Evolutionary conservation across 2,329 filamentous ascomycete species (phyloP).

Genomic region (Lasiodiplodia theobromae): DNA sequence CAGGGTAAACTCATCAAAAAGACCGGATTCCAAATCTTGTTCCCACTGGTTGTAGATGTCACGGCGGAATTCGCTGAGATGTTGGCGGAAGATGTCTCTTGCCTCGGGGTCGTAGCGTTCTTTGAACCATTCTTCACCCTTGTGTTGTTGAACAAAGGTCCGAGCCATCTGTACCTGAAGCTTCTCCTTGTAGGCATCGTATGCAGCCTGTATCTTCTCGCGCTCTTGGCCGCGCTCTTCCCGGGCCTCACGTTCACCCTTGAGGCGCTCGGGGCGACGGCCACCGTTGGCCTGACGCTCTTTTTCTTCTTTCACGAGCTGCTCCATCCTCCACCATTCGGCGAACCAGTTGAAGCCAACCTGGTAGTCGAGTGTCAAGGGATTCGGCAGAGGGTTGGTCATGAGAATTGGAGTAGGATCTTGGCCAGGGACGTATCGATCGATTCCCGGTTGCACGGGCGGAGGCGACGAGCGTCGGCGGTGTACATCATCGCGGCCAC

Average conservation of each 20-base stretch:
- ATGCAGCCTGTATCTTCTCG: conserved; percentile 75
- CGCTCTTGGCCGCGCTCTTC: conserved; percentile 83
- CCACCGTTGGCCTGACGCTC: conserved; percentile 74
- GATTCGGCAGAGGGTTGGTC: conserved; percentile 74
- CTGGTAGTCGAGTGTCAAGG: conserved; percentile 76
- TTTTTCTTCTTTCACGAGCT: conserved; percentile 82
- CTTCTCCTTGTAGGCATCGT: conserved; percentile 71
- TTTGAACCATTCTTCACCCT: conserved; percentile 96
- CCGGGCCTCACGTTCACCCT: conserved; percentile 69
- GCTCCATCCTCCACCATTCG: conserved; percentile 85
- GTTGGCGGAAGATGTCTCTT: conserved; percentile 74
- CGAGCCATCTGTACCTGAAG: conserved; percentile 79
- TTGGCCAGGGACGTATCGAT: conserved; percentile 83
- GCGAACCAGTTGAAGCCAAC: conserved; percentile 87
- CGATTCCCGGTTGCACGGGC: conserved; percentile 73
- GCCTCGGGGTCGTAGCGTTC: conserved; percentile 91
- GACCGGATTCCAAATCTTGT: conserved; percentile 80
- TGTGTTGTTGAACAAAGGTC: conserved; percentile 88
- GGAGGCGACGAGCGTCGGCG: conserved; percentile 67
- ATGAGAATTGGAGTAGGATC: conserved; percentile 61
- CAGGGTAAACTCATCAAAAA: conserved; percentile 92
- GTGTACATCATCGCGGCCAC: conserved; percentile 66
- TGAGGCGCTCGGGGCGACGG: conserved; percentile 61
- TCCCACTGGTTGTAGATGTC: conserved; percentile 87
- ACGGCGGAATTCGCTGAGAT: conserved; percentile 81